Percentiles rank a stretch among this genome's conserved stretches.
These are phyloP conservation scores for Monosporascus sp. DNA, from an alignment of 2,329 filamentous ascomycete genomes.

Conservation along the genomic window DNA sequence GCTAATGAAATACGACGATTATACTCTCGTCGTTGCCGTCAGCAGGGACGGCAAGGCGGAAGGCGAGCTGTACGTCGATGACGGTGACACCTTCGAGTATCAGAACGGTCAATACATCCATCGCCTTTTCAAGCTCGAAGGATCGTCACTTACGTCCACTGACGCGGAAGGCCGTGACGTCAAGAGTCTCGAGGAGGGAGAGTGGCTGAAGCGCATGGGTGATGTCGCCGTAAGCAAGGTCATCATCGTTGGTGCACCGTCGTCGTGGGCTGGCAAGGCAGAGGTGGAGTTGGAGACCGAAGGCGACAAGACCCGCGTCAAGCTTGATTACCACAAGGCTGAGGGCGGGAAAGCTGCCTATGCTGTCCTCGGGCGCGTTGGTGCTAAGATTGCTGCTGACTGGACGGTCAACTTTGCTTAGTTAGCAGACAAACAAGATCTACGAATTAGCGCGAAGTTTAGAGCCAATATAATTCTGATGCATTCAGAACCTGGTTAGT, in stretches of 20 bases:
- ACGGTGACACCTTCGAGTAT: slow-evolving; percentile 89
- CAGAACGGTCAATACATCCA: slow-evolving; percentile 83
- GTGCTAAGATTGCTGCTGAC: slow-evolving; percentile 46
- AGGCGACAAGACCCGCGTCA: slow-evolving; percentile 48
- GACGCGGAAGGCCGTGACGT: slow-evolving; percentile 53
- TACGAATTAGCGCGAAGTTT: not conserved
- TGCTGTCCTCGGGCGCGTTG: slow-evolving; percentile 47
- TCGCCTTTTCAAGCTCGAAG: slow-evolving; percentile 66
- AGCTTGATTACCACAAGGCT: slow-evolving; percentile 54
- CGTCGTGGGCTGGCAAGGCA: slow-evolving; percentile 60
- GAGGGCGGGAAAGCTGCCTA: slow-evolving; percentile 43
- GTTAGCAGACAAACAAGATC: not conserved
- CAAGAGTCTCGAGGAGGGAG: slow-evolving; percentile 58
- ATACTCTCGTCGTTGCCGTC: slow-evolving; percentile 79
- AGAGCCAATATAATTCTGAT: too few relatives aligned
- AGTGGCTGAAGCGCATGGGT: slow-evolving; percentile 74
- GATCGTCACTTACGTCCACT: slow-evolving; percentile 59
- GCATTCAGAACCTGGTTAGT: too few relatives aligned
- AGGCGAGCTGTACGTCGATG: slow-evolving; percentile 84
- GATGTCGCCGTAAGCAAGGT: slow-evolving; percentile 78
- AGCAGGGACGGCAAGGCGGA: slow-evolving; percentile 62
- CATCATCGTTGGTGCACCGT: slow-evolving; percentile 73
- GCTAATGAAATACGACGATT: slow-evolving; percentile 91
- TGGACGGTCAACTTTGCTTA: slow-evolving; percentile 40
- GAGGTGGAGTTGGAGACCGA: slow-evolving; percentile 51